Percentiles rank a stretch among this genome's conserved stretches.
Evolutionary conservation across 257 asterid species (phyloP).

Genomic region (Anisodus tanguticus): DNA sequence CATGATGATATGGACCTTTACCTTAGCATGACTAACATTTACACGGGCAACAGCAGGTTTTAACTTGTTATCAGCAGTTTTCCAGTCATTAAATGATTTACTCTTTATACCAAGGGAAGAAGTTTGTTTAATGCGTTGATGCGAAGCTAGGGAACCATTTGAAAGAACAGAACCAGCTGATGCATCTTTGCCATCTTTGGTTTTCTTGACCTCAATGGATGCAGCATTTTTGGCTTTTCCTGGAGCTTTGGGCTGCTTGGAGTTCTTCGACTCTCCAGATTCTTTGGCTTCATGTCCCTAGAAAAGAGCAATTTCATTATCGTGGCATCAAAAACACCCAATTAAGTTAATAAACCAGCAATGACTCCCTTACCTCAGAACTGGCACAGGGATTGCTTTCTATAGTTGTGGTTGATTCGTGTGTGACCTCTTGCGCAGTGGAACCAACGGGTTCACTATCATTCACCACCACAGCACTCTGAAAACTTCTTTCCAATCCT

Average conservation of each 20-base stretch:
- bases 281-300: slow-evolving; percentile 36
- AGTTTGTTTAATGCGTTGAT: slow-evolving; percentile 33
- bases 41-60: slow-evolving; percentile 27
- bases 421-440: slow-evolving; percentile 27
- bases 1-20: slow-evolving; percentile 22
- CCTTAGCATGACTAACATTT: slow-evolving; percentile 40
- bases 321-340: background rate
- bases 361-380: slow-evolving; percentile 37
- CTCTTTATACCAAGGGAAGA: slow-evolving; percentile 36
- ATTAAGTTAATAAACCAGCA: slow-evolving; percentile 3
- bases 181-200: slow-evolving; percentile 37
- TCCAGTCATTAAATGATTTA: slow-evolving; percentile 40
- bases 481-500: slow-evolving; percentile 31
- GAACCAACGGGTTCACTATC: slow-evolving; percentile 33
- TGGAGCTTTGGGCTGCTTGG: slow-evolving; percentile 32
- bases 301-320: background rate
- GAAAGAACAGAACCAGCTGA: slow-evolving; percentile 33
- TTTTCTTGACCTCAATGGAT: slow-evolving; percentile 31
- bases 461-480: slow-evolving; percentile 32
- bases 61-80: slow-evolving; percentile 32
- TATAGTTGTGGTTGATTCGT: slow-evolving; percentile 25
- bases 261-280: slow-evolving; percentile 31
- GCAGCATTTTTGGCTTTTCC: slow-evolving; percentile 37
- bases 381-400: slow-evolving; percentile 33
- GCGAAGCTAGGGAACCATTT: slow-evolving; percentile 37